Evolutionary conservation across 352 stramenopile species (phyloP).

Genomic region (Pythium dissotocum): DNA sequence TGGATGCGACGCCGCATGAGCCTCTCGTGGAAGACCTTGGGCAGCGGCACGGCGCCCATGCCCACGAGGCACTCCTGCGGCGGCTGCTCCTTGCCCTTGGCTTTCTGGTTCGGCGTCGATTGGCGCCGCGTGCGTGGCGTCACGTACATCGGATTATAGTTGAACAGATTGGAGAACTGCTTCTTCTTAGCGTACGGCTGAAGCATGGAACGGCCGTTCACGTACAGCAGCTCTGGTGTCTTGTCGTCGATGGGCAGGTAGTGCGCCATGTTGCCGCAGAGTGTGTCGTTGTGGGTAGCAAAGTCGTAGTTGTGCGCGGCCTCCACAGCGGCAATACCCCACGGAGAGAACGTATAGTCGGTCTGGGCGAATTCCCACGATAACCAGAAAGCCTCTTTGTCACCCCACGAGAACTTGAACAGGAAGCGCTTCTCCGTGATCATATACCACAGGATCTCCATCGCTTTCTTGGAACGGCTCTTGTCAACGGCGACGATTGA

Average conservation of each 20-base stretch:
- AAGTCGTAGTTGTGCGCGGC: slow-evolving; percentile 54
- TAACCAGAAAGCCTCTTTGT: slow-evolving; percentile 82
- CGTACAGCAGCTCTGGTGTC: slow-evolving; percentile 47
- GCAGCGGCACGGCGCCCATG: slow-evolving; percentile 13
- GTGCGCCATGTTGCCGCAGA: slow-evolving; percentile 71
- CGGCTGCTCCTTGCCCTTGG: slow-evolving; percentile 17
- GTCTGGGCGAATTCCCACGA: slow-evolving; percentile 55
- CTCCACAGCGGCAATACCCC: slow-evolving; percentile 54
- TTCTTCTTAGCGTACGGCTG: slow-evolving; percentile 40
- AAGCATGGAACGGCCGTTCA: slow-evolving; percentile 57
- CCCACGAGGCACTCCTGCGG: slow-evolving; percentile 18
- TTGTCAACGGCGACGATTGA: slow-evolving; percentile 78
- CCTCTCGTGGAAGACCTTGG: slow-evolving; percentile 23
- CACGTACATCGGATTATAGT: slow-evolving; percentile 50
- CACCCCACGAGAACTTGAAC: slow-evolving; percentile 64
- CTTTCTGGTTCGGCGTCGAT: slow-evolving; percentile 7
- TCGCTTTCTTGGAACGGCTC: slow-evolving; percentile 36
- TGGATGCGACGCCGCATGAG: slow-evolving; percentile 34
- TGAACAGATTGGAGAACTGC: slow-evolving; percentile 42
- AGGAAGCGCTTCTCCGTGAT: slow-evolving; percentile 67
- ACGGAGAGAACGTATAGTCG: slow-evolving; percentile 68
- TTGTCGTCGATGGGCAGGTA: slow-evolving; percentile 41
- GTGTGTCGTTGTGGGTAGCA: slow-evolving; percentile 48
- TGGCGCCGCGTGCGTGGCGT: slow-evolving; percentile 33
- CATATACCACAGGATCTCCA: slow-evolving; percentile 69